A percentile compares a stretch with the other conserved stretches of the same genome.
These are phyloP conservation scores for Deuterostichococcus epilithicus DNA, from an alignment of 139 green algal species.

Conservation along the genomic window DNA sequence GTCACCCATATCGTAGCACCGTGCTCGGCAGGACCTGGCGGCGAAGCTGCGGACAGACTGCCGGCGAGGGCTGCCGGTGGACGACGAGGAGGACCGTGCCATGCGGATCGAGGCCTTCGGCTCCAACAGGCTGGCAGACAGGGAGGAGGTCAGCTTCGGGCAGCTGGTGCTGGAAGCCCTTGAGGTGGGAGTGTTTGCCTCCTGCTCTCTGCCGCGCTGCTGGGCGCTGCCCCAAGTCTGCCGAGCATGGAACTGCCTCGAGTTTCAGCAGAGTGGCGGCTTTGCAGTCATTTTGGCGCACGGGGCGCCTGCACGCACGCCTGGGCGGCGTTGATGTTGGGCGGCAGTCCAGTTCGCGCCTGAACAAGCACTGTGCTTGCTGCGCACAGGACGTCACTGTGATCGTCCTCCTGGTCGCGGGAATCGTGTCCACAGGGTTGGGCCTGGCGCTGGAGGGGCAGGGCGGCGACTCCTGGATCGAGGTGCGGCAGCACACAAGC, in stretches of 20 bases:
- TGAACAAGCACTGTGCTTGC: too few relatives aligned
- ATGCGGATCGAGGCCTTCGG: slow-evolving; percentile 17
- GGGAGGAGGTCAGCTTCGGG: slow-evolving; percentile 30
- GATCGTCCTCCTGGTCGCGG: slow-evolving; percentile 53
- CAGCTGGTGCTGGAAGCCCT: slow-evolving; percentile 44
- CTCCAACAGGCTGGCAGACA: slow-evolving; percentile 11
- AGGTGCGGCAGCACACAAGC: too few relatives aligned
- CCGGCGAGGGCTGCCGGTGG: neutral
- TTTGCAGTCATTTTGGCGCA: too few relatives aligned
- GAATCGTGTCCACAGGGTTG: slow-evolving; percentile 48
- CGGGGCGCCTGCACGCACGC: too few relatives aligned
- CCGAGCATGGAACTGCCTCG: too few relatives aligned
- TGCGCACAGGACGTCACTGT: slow-evolving; percentile 53
- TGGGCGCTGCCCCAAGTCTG: too few relatives aligned
- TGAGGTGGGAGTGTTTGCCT: neutral
- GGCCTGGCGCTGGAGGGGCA: slow-evolving; percentile 18
- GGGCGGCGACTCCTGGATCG: slow-evolving; percentile 48
- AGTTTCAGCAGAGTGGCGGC: too few relatives aligned
- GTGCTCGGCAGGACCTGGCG: neutral
- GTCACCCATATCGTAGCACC: too few relatives aligned
- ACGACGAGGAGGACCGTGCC: slow-evolving; percentile 9
- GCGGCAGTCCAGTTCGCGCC: too few relatives aligned
- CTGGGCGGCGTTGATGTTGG: too few relatives aligned
- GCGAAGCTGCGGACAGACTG: neutral
- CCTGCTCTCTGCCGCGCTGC: neutral